These are phyloP conservation scores for Nyssa sinensis DNA, from an alignment of 148 eudicot genomes.

Conservation along the genomic window DNA sequence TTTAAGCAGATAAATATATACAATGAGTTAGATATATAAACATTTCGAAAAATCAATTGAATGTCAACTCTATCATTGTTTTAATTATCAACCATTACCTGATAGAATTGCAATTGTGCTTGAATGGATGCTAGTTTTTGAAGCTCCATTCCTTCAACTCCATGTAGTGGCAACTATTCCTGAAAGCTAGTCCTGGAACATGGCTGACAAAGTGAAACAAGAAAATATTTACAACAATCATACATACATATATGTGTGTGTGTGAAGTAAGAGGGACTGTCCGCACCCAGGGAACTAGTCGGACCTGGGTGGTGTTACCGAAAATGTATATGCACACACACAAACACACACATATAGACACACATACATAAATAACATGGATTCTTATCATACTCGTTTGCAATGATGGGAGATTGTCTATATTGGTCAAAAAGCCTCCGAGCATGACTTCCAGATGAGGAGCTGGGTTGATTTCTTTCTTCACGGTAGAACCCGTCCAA, in stretches of 20 bases:
- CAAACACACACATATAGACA: too few species aligned
- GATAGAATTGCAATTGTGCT: conserved; percentile 65
- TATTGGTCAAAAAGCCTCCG: conserved; percentile 49
- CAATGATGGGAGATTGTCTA: conserved; percentile 20
- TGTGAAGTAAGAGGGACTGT: too few species aligned
- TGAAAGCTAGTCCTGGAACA: conserved; percentile 84
- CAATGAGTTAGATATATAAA: not conserved
- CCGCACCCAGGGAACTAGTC: too few species aligned
- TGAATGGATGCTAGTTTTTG: conserved; percentile 38
- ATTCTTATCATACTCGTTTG: conserved; percentile 22
- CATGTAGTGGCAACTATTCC: conserved; percentile 36
- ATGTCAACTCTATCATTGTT: not conserved
- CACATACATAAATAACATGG: too few species aligned
- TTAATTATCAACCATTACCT: conserved; percentile 26
- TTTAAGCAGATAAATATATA: not conserved
- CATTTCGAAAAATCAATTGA: not conserved
- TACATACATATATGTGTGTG: too few species aligned
- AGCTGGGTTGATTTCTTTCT: conserved; percentile 30
- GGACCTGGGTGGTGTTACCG: too few species aligned
- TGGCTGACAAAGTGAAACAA: conserved; percentile 30
- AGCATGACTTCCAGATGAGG: conserved; percentile 38
- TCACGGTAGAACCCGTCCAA: conserved; percentile 55
- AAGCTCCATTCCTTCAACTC: conserved; percentile 60
- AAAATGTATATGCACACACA: too few species aligned
- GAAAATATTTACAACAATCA: not conserved